A percentile compares a stretch with the other conserved stretches of the same genome.
phyloP scores from a whole-genome alignment of 176 grass and related monocot species.

The Rhynchospora pubera region DNA sequence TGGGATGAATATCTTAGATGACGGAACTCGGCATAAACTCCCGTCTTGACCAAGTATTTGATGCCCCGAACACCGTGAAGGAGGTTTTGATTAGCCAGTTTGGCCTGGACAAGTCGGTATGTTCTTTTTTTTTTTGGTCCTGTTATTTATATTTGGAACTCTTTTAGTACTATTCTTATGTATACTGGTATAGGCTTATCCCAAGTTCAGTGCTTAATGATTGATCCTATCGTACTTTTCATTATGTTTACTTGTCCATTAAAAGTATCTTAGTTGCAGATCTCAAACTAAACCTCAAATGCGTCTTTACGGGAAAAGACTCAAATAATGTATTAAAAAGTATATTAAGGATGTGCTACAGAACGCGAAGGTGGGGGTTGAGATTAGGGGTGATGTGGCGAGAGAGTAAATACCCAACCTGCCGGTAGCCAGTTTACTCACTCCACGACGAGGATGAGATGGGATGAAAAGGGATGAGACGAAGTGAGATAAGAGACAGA shows the following conservation, averaged over 20 bases:
- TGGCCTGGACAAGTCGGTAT: slow-evolving; percentile 58
- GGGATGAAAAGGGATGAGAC: too few species aligned
- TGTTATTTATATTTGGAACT: not conserved
- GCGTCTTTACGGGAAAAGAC: not conserved
- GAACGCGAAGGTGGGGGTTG: too few species aligned
- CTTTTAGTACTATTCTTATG: slow-evolving; percentile 8
- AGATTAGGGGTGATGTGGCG: too few species aligned
- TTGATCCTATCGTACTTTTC: not conserved
- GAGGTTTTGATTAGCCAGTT: slow-evolving; percentile 73
- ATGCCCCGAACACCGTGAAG: slow-evolving; percentile 61
- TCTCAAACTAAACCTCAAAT: not conserved
- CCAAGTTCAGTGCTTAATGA: not conserved
- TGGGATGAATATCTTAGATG: slow-evolving; percentile 43
- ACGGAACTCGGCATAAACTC: slow-evolving; percentile 56
- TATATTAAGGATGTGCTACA: not conserved
- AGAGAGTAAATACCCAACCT: too few species aligned
- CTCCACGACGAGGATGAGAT: too few species aligned
- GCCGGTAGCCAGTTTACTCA: too few species aligned
- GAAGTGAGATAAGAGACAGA: too few species aligned
- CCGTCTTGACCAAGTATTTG: slow-evolving; percentile 84
- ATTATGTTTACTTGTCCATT: not conserved
- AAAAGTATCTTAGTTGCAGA: not conserved
- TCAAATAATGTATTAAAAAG: not conserved
- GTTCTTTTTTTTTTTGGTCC: not conserved
- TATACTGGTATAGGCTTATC: not conserved